Percentiles rank a stretch among this genome's conserved stretches.
These are phyloP conservation scores for Plasmopara halstedii DNA, from an alignment of 352 stramenopile genomes.

Conservation along the genomic window DNA sequence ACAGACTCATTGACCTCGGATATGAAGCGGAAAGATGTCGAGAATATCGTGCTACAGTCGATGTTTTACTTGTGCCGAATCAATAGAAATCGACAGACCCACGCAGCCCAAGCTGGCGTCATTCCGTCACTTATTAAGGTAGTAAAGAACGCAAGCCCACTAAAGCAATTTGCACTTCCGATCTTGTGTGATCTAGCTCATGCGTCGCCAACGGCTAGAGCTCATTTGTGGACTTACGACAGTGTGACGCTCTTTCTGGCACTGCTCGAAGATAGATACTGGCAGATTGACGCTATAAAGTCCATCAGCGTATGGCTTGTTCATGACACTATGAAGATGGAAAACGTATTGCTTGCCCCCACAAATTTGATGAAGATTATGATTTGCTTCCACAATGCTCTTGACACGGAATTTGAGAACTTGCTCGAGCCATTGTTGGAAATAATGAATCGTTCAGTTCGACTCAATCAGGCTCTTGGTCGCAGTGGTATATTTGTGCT, in stretches of 20 bases:
- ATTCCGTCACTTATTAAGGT: conserved; percentile 88
- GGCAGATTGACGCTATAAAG: conserved; percentile 86
- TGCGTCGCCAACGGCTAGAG: conserved; percentile 73
- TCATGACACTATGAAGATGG: conserved; percentile 79
- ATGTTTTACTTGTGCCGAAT: conserved; percentile 93
- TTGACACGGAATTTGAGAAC: conserved; percentile 74
- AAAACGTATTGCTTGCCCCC: conserved; percentile 63
- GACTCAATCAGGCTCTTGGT: conserved; percentile 80
- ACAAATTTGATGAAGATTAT: conserved; percentile 65
- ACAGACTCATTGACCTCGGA: conserved; percentile 19
- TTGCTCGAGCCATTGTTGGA: conserved; percentile 72
- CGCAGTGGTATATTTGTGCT: conserved; percentile 78
- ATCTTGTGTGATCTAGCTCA: conserved; percentile 90
- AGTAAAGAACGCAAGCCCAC: conserved; percentile 66
- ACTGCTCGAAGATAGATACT: conserved; percentile 85
- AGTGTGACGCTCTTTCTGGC: conserved; percentile 82
- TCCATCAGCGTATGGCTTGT: conserved; percentile 82
- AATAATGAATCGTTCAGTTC: conserved; percentile 66
- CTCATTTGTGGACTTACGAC: conserved; percentile 80
- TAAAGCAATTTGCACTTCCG: conserved; percentile 90
- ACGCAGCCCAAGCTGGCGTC: conserved; percentile 83
- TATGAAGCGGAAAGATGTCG: conserved; percentile 69
- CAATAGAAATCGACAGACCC: conserved; percentile 84
- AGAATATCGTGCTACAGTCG: conserved; percentile 87
- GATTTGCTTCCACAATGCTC: conserved; percentile 52